Percentiles rank a stretch among this genome's conserved stretches.
phyloP scores from a whole-genome alignment of 129 eudicot species.

The Centella asiatica region DNA sequence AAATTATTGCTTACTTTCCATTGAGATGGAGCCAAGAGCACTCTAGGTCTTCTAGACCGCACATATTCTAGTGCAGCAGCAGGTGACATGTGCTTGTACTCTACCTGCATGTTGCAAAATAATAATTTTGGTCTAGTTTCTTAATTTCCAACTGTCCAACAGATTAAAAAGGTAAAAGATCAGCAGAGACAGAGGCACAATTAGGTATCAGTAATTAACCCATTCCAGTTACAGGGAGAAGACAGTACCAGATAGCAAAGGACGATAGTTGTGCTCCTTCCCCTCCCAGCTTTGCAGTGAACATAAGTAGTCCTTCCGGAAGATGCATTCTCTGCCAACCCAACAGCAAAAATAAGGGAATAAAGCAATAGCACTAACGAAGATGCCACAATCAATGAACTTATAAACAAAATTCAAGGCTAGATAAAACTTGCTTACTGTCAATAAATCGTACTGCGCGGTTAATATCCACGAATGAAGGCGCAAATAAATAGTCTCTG shows the following conservation, averaged over 20 bases:
- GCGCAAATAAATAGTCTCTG: conserved; percentile 90
- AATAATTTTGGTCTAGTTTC: conserved; percentile 6
- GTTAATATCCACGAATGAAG: conserved; percentile 73
- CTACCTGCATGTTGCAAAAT: conserved; percentile 41
- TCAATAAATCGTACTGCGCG: conserved; percentile 84
- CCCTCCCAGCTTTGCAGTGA: conserved; percentile 99
- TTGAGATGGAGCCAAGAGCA: conserved; percentile 74
- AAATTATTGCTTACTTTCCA: conserved; percentile 45
- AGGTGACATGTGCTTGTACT: conserved; percentile 80
- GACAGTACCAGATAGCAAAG: conserved; percentile 81
- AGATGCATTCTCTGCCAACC: conserved; percentile 54
- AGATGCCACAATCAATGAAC: neutral
- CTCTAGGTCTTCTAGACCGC: conserved; percentile 78
- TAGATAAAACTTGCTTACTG: conserved; percentile 31
- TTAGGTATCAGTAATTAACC: neutral
- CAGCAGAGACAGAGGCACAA: neutral
- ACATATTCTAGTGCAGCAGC: conserved; percentile 71
- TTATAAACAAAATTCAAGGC: neutral
- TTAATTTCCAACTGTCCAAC: too few relatives aligned
- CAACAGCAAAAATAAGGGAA: neutral
- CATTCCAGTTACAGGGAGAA: neutral
- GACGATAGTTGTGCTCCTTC: conserved; percentile 92
- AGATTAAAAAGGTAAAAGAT: too few relatives aligned
- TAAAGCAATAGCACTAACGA: neutral
- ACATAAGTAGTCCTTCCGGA: conserved; percentile 72